phyloP scores from a whole-genome alignment of 2,329 filamentous ascomycete genomes.

The Drechmeria coniospora region DNA sequence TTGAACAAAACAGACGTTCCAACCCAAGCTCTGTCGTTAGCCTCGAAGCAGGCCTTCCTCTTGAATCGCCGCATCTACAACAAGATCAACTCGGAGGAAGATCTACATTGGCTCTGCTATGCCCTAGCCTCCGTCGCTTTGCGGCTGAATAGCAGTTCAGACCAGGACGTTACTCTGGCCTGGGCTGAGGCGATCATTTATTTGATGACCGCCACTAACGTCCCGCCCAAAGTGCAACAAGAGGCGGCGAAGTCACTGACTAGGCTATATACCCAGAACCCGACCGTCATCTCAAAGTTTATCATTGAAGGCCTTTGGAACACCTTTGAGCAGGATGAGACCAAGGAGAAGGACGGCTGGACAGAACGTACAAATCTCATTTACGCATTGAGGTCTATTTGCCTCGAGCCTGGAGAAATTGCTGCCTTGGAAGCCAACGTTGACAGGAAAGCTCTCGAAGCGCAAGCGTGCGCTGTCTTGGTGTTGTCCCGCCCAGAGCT shows the following conservation, averaged over 20 bases:
- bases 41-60: slow-evolving; percentile 78
- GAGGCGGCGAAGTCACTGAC: slow-evolving; percentile 48
- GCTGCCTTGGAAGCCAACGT: slow-evolving; percentile 25
- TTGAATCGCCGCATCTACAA: slow-evolving; percentile 73
- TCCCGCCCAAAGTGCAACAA: slow-evolving; percentile 48
- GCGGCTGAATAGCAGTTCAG: slow-evolving; percentile 32
- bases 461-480: slow-evolving; percentile 61
- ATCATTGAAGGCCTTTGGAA: slow-evolving; percentile 65
- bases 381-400: slow-evolving; percentile 45
- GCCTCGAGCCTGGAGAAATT: slow-evolving; percentile 37
- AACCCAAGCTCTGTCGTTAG: slow-evolving; percentile 49
- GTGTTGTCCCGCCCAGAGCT: slow-evolving; percentile 66
- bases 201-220: slow-evolving; percentile 46
- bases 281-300: slow-evolving; percentile 41
- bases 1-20: slow-evolving; percentile 45
- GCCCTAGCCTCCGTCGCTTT: slow-evolving; percentile 49
- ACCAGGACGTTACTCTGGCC: slow-evolving; percentile 38
- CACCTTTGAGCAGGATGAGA: slow-evolving; percentile 54
- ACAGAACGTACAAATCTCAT: slow-evolving; percentile 49
- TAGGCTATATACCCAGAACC: slow-evolving; percentile 44
- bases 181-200: slow-evolving; percentile 86
- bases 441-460: slow-evolving; percentile 37
- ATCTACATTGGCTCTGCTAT: slow-evolving; percentile 61
- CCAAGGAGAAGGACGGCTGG: slow-evolving; percentile 65
- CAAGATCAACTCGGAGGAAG: slow-evolving; percentile 59